These are phyloP conservation scores for Phellinidium pouzarii DNA, from an alignment of 1,284 basidiomycete genomes.

Conservation along the genomic window DNA sequence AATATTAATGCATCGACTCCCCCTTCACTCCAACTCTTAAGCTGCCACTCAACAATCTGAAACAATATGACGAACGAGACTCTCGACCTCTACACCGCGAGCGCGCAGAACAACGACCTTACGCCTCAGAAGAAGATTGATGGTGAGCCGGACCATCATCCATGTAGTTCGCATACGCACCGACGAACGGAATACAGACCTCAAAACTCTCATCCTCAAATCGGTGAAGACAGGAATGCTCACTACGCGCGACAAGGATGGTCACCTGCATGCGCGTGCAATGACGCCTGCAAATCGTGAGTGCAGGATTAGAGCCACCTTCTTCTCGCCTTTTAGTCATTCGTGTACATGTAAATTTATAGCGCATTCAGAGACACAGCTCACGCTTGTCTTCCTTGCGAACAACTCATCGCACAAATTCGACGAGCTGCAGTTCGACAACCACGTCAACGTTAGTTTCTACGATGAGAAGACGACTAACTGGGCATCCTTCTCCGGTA, in stretches of 20 bases:
- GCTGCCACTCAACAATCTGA: too few relatives aligned
- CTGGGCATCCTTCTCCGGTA: constrained; percentile 84
- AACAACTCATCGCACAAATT: constrained; percentile 75
- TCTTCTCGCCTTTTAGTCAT: too few relatives aligned
- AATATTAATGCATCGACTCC: too few relatives aligned
- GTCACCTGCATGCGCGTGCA: constrained; percentile 73
- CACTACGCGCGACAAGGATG: constrained; percentile 69
- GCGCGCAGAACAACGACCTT: constrained; percentile 48
- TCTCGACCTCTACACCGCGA: constrained; percentile 62
- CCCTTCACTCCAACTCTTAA: too few relatives aligned
- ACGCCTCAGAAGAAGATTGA: constrained; percentile 60
- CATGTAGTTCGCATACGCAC: too few relatives aligned
- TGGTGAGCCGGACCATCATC: too few relatives aligned
- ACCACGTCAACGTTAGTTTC: constrained; percentile 77
- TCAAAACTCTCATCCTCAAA: constrained; percentile 52
- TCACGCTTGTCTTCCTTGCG: constrained; percentile 66
- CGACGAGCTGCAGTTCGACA: constrained; percentile 69
- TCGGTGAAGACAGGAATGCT: constrained; percentile 70
- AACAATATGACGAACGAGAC: constrained; percentile 12
- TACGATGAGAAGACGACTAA: constrained; percentile 65
- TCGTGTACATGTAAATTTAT: too few relatives aligned
- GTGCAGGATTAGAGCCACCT: too few relatives aligned
- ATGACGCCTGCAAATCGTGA: constrained; percentile 72
- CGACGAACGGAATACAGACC: constrained; percentile 39
- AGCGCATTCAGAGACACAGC: constrained; percentile 43